Conservation (phyloP, 208 protist species). For the Acanthamoeba royreba region DNA sequence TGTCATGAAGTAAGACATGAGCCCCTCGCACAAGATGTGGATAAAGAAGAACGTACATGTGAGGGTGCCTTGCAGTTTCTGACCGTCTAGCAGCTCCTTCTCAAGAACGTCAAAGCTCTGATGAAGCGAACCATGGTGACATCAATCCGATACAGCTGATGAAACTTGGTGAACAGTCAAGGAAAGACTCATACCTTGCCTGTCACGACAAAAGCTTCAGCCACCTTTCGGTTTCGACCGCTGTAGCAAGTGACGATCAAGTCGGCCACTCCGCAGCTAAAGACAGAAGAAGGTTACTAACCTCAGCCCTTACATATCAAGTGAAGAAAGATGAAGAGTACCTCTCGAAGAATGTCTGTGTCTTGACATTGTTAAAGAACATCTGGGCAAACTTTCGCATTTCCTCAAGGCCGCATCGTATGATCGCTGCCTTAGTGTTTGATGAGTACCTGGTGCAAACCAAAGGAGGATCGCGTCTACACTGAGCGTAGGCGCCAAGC, state of each 20-base stretch:
- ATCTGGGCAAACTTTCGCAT: constrained; percentile 56
- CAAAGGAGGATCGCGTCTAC: background rate
- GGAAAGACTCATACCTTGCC: background rate
- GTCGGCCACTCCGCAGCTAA: constrained; percentile 71
- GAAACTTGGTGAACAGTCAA: background rate
- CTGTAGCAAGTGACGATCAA: constrained; percentile 73
- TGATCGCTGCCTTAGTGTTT: constrained; percentile 77
- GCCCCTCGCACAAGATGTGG: background rate
- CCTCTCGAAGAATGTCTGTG: constrained; percentile 65
- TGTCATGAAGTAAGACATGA: background rate
- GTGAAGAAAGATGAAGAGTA: background rate
- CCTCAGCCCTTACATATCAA: background rate
- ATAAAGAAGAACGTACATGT: constrained; percentile 5
- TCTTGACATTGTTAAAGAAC: constrained; percentile 44
- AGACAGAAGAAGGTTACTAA: background rate
- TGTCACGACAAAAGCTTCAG: constrained; percentile 64
- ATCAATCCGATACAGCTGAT: too few relatives aligned
- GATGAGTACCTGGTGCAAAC: background rate
- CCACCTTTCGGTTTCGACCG: constrained; percentile 73
- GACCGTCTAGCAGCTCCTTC: constrained; percentile 71
- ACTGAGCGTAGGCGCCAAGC: background rate
- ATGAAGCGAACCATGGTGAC: too few relatives aligned
- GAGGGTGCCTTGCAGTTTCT: constrained; percentile 77
- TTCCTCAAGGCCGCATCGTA: constrained; percentile 71
- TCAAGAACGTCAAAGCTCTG: constrained; percentile 58